Evolutionary conservation across 1,139 yeast genomes (phyloP).

Genomic region (Geotrichum carabidarum): DNA sequence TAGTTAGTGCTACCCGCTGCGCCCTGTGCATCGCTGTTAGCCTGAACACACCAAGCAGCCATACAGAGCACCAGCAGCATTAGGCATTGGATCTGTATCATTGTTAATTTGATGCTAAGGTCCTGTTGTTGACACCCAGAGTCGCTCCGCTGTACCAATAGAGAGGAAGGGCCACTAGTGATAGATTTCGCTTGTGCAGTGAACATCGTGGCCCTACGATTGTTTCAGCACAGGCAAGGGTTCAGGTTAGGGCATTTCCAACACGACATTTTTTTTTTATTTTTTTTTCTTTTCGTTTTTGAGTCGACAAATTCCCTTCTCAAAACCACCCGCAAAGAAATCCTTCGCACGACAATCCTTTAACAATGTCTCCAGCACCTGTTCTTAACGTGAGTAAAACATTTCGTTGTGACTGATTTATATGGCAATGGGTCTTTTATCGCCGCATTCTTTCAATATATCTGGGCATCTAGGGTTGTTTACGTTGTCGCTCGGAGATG

Average conservation of each 20-base stretch:
- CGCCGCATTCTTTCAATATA: not conserved
- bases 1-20: not conserved
- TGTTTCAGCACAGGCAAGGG: not conserved
- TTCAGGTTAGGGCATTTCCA: constrained; percentile 6
- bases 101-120: not conserved
- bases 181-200: not conserved
- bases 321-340: constrained; percentile 3
- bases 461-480: not conserved
- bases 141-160: not conserved
- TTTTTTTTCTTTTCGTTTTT: not conserved
- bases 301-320: not conserved
- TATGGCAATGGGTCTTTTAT: not conserved
- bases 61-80: not conserved
- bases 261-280: constrained; percentile 1
- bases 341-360: not conserved
- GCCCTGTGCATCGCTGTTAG: not conserved
- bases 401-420: not conserved
- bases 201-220: not conserved
- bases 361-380: constrained; percentile 25
- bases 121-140: not conserved
- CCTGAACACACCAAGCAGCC: not conserved
- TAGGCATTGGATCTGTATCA: too few species aligned
- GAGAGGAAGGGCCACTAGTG: not conserved
- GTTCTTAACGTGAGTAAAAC: constrained; percentile 29
- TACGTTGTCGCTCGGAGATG: too few species aligned